A percentile compares a stretch with the other conserved stretches of the same genome.
phyloP scores from a whole-genome alignment of 2,329 filamentous ascomycete genomes.

The Venturiaceae sp. region DNA sequence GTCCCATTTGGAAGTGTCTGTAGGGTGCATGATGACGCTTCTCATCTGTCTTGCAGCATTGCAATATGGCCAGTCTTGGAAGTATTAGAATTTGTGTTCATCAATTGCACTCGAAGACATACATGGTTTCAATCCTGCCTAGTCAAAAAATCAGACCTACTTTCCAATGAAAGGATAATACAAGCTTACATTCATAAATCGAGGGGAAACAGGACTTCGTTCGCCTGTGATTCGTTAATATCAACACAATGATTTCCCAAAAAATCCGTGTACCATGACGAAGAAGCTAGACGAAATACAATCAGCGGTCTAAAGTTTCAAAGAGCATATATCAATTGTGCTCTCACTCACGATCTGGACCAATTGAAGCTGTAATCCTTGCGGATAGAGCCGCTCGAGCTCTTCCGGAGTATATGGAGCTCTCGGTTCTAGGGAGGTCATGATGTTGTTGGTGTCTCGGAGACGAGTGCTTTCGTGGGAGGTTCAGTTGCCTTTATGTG shows the following conservation, averaged over 20 bases:
- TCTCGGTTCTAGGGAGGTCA: constrained; percentile 71
- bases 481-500: too few relatives aligned
- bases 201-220: constrained; percentile 76
- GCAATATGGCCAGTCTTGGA: constrained; percentile 80
- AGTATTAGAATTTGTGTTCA: constrained; percentile 13
- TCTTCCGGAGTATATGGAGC: constrained; percentile 72
- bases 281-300: constrained; percentile 19
- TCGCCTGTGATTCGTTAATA: constrained; percentile 37
- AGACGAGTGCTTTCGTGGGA: too few relatives aligned
- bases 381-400: constrained; percentile 71
- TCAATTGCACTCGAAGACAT: constrained; percentile 12
- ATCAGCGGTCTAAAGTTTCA: background rate
- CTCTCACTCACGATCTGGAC: constrained; percentile 65
- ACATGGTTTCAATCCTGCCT: constrained; percentile 42
- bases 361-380: constrained; percentile 68
- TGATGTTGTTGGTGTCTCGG: constrained; percentile 25
- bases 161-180: constrained; percentile 1
- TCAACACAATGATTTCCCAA: background rate
- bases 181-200: constrained; percentile 67
- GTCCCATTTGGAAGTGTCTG: constrained; percentile 45
- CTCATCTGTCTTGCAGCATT: constrained; percentile 62
- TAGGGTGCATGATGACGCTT: constrained; percentile 46
- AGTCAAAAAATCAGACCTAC: constrained; percentile 6
- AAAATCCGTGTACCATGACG: constrained; percentile 23
- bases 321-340: background rate